A percentile compares a stretch with the other conserved stretches of the same genome.
Evolutionary conservation across 495 filamentous ascomycete species (phyloP).

Genomic region (Xylaria venustula): DNA sequence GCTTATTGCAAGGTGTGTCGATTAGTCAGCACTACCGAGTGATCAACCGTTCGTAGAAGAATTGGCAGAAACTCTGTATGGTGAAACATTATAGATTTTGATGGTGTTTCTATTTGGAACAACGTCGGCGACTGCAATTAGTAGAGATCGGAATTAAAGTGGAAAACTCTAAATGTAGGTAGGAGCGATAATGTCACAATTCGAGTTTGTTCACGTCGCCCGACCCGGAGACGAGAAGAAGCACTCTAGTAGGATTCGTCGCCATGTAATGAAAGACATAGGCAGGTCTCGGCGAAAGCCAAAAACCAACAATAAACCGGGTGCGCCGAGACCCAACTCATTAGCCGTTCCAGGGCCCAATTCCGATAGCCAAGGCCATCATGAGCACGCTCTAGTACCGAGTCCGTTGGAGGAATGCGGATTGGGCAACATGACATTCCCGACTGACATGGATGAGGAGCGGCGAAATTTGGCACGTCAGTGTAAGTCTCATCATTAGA

Average conservation of each 20-base stretch:
- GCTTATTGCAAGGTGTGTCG: too few species aligned
- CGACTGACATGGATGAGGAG: conserved; percentile 24
- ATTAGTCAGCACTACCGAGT: too few species aligned
- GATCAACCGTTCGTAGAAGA: too few species aligned
- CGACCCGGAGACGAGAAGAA: conserved; percentile 23
- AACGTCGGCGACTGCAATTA: too few species aligned
- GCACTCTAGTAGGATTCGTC: conserved; percentile 28
- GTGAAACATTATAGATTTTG: too few species aligned
- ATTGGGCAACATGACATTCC: conserved; percentile 14
- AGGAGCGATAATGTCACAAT: conserved; percentile 18
- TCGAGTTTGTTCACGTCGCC: conserved; percentile 28
- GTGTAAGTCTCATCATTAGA: too few species aligned
- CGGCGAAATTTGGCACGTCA: conserved; percentile 17
- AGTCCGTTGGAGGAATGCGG: conserved; percentile 12
- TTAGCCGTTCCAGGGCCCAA: background rate
- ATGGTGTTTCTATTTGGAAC: too few species aligned
- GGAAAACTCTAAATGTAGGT: background rate
- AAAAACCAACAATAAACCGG: conserved; percentile 14
- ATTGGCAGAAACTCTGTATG: too few species aligned
- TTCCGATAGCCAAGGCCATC: background rate
- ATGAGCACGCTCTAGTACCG: background rate
- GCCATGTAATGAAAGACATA: conserved; percentile 41
- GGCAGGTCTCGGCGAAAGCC: conserved; percentile 30
- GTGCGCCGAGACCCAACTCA: conserved; percentile 1
- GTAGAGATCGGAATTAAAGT: too few species aligned